Base-by-base conservation (phyloP, 768 basidiomycete genomes). In the Rhodotorula sphaerocarpa region DNA sequence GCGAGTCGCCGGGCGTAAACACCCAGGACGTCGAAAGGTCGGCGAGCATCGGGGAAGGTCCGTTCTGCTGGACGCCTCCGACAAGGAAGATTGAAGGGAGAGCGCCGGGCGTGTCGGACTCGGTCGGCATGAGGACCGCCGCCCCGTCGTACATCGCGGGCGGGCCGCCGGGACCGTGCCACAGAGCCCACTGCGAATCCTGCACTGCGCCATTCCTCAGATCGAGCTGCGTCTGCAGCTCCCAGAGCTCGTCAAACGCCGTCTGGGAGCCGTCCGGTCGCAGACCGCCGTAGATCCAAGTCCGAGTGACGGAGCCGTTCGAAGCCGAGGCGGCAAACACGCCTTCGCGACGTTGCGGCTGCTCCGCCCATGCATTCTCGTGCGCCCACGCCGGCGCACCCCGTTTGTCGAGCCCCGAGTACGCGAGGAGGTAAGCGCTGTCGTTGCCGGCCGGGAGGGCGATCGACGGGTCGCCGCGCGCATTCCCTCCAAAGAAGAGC, bases 401-500 rank as follows among this genome's bases (percentile, higher is more conserved):
- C 0, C 25, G 50, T n/a, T 27, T 7, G 59, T 20, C 14, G 48
- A 34, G 10, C 46, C 12, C 42, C 15, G 15, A 50, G 27, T 10
- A 61, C 28, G 4, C 50, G 43, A 67, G 57, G 31, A 50, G 41
- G 43, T 48, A 67, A 1, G 54, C 33, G n/a, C 48, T 52, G 34
- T 67, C 66, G 54, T 30, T 50, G 7, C 61, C 34, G 1, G 58
- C 63, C 15, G 63, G 66, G 14, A 67, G 48, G 25, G 59, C 50
- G 14, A 59, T 31, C 20, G 44, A 10, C 2, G 66, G 21, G 43
- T 59, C 58, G n/a, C 66, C 58, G 12, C 55, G 54, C 3, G 66
- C 57, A 46, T 67, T 61, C 1, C 66, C 66, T 5, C 66, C 66
- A 46, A 63, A 67, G 52, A 41, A 51, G 27, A 63, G 43, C 1